A percentile compares a stretch with the other conserved stretches of the same genome.
Evolutionary conservation across 2,329 filamentous ascomycete genomes (phyloP).

Genomic region (Aspergillus sp.): DNA sequence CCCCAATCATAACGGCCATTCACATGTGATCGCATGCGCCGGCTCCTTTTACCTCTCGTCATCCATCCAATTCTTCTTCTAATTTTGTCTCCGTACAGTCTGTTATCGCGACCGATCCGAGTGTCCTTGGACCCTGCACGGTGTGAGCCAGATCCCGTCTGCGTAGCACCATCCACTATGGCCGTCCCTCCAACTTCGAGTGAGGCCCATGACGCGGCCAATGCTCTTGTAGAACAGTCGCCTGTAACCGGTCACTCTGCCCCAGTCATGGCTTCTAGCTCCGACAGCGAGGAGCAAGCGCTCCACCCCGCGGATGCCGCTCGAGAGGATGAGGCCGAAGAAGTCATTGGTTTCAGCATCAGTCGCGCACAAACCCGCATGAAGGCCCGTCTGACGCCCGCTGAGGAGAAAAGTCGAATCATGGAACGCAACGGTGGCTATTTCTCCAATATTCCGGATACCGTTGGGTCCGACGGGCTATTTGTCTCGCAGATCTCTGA

Average conservation of each 20-base stretch:
- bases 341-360: conserved; percentile 59
- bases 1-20: background rate
- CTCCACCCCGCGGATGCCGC: conserved; percentile 17
- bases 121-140: conserved; percentile 3
- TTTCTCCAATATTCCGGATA: conserved; percentile 42
- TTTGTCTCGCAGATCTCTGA: conserved; percentile 30
- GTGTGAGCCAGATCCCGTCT: background rate
- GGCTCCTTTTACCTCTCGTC: conserved; percentile 2
- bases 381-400: conserved; percentile 56
- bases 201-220: conserved; percentile 7
- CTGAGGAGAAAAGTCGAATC: conserved; percentile 57
- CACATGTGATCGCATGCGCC: conserved; percentile 3
- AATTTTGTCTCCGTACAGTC: background rate
- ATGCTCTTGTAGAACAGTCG: conserved; percentile 3
- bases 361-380: conserved; percentile 55
- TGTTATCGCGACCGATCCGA: background rate
- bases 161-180: conserved; percentile 5
- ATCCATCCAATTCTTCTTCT: background rate
- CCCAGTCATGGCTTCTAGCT: conserved; percentile 24
- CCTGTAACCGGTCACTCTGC: background rate
- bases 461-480: conserved; percentile 26
- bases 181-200: conserved; percentile 3
- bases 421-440: conserved; percentile 51
- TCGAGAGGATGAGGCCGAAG: conserved; percentile 34
- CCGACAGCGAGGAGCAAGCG: conserved; percentile 29